phyloP scores from a whole-genome alignment of 2,329 filamentous ascomycete genomes.

The Nothophaeocryptopus gaeumannii region DNA sequence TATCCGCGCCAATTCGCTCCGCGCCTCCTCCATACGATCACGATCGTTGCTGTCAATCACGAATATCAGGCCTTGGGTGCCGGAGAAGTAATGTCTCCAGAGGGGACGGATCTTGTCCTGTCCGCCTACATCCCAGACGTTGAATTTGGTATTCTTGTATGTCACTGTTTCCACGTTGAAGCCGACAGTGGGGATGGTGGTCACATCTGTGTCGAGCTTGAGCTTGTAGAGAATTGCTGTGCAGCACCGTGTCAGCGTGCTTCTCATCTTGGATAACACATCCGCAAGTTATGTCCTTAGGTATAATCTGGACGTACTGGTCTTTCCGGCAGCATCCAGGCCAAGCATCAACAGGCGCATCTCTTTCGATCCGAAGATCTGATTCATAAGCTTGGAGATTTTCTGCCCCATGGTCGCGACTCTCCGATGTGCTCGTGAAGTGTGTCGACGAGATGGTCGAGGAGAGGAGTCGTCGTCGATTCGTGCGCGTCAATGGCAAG shows the following conservation, averaged over 20 bases:
- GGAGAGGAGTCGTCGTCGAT: too few relatives aligned
- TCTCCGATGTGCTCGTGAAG: too few relatives aligned
- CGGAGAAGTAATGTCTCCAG: conserved; percentile 99
- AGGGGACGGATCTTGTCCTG: conserved; percentile 99
- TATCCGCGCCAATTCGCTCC: conserved; percentile 95
- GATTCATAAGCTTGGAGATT: conserved; percentile 93
- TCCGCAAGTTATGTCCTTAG: background rate
- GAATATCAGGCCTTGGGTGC: conserved; percentile 98
- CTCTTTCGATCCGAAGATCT: conserved; percentile 98
- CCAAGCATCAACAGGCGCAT: conserved; percentile 98
- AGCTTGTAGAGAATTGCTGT: conserved; percentile 95
- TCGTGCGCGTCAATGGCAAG: too few relatives aligned
- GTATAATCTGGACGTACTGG: conserved; percentile 53
- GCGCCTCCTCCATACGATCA: conserved; percentile 94
- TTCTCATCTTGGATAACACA: background rate
- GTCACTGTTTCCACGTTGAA: conserved; percentile 99
- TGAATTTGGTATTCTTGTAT: conserved; percentile 99
- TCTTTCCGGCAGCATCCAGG: conserved; percentile 96
- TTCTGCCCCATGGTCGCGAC: conserved; percentile 74
- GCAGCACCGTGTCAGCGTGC: background rate
- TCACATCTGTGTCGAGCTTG: conserved; percentile 98
- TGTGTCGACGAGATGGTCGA: too few relatives aligned
- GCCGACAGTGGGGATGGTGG: conserved; percentile 97
- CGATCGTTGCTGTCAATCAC: conserved; percentile 99
- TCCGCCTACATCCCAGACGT: conserved; percentile 99